These are phyloP conservation scores for Colletotrichum sp. DNA, from an alignment of 2,329 filamentous ascomycete genomes.

Conservation along the genomic window DNA sequence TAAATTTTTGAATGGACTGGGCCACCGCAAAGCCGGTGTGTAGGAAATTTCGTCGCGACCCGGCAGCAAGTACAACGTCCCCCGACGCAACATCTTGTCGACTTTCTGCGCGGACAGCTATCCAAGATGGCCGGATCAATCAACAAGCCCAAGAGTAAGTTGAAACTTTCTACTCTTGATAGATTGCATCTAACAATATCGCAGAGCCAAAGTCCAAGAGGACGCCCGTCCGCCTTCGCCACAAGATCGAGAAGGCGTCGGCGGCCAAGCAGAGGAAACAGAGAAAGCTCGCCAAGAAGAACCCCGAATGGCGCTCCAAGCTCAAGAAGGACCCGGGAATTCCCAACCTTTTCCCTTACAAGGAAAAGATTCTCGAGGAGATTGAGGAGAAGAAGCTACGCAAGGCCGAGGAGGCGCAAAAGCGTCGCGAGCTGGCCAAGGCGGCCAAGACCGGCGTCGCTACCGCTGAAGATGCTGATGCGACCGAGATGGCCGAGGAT, in stretches of 20 bases:
- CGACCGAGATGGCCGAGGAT: conserved; percentile 50
- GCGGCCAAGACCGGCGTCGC: conserved; percentile 60
- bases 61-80: neutral
- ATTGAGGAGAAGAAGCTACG: conserved; percentile 86
- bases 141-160: conserved; percentile 60
- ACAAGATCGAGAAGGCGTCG: conserved; percentile 96
- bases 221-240: conserved; percentile 82
- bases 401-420: conserved; percentile 80
- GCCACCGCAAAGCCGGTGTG: neutral
- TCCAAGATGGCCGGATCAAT: conserved; percentile 57
- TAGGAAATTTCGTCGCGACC: conserved; percentile 17
- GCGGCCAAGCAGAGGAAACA: conserved; percentile 89
- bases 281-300: conserved; percentile 91
- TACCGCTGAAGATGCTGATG: conserved; percentile 40
- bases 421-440: conserved; percentile 74
- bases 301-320: conserved; percentile 94
- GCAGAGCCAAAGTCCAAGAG: conserved; percentile 95
- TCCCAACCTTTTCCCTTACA: conserved; percentile 96
- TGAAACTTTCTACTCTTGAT: neutral
- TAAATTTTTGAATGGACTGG: conserved; percentile 24
- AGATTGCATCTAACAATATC: neutral
- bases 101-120: neutral
- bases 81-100: neutral
- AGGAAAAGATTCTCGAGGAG: conserved; percentile 92
- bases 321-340: conserved; percentile 98